Evolutionary conservation across 352 stramenopile species (phyloP).

Genomic region (Phytopythium sindhum): DNA sequence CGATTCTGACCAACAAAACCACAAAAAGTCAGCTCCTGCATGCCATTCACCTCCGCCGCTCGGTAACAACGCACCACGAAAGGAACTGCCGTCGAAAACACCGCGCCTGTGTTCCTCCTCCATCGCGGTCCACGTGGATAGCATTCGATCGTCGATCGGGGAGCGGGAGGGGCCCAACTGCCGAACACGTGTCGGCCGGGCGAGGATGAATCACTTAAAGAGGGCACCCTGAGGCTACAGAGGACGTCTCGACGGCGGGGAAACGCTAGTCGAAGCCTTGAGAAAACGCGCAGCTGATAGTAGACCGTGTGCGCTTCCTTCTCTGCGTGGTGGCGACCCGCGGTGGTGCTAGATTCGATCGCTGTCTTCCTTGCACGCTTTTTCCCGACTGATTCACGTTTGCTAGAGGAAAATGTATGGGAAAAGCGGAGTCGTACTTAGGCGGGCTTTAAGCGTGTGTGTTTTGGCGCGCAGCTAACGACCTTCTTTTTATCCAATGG

Average conservation of each 20-base stretch:
- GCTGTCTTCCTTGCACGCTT: not conserved
- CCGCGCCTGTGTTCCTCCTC: conserved; percentile 27
- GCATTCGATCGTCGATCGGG: conserved; percentile 17
- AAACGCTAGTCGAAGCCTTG: not conserved
- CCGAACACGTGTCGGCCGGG: not conserved
- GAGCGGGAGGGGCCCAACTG: conserved; percentile 5
- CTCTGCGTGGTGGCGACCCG: not conserved
- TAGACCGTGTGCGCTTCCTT: not conserved
- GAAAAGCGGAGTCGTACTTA: not conserved
- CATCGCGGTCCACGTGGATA: conserved; percentile 22
- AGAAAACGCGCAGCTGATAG: not conserved
- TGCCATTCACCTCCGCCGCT: not conserved
- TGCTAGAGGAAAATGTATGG: not conserved
- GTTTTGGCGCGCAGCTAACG: conserved; percentile 3
- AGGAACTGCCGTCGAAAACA: conserved; percentile 8
- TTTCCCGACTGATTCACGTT: not conserved
- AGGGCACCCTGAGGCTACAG: not conserved
- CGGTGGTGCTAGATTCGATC: not conserved
- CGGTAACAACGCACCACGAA: conserved; percentile 17
- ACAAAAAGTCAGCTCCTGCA: not conserved
- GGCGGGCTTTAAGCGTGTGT: not conserved
- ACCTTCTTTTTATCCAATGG: conserved; percentile 1
- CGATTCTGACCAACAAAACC: conserved; percentile 14
- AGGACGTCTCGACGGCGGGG: not conserved
- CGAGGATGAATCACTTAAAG: not conserved